Percentiles rank a stretch among this genome's conserved stretches.
Conservation (phyloP, 1,139 yeast genomes). For the Geotrichum carabidarum region DNA sequence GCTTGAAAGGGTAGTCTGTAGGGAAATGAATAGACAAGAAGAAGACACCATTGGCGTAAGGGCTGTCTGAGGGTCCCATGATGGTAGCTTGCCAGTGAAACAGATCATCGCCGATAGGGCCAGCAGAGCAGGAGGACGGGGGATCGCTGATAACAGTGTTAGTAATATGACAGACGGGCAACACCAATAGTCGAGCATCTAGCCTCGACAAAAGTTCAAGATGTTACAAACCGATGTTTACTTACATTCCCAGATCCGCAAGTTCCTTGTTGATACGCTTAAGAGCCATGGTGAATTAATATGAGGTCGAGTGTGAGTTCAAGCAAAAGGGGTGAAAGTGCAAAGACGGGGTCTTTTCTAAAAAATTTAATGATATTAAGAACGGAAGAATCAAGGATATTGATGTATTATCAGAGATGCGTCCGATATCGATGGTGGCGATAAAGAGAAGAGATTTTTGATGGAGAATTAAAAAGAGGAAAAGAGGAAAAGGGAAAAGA, state of each 20-base stretch:
- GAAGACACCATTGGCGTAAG: slow-evolving; percentile 90
- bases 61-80: slow-evolving; percentile 93
- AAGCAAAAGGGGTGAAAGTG: neutral
- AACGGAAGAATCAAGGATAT: neutral
- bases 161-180: neutral
- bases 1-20: slow-evolving; percentile 91
- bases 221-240: slow-evolving; percentile 26
- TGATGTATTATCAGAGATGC: neutral
- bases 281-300: slow-evolving; percentile 54
- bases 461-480: neutral
- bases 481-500: neutral
- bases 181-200: neutral
- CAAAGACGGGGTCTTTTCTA: neutral
- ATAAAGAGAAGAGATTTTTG: neutral
- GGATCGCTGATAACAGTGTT: slow-evolving; percentile 65
- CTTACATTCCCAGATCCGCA: slow-evolving; percentile 89
- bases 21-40: slow-evolving; percentile 90
- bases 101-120: slow-evolving; percentile 95
- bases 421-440: slow-evolving; percentile 10
- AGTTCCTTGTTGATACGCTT: slow-evolving; percentile 96
- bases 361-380: neutral
- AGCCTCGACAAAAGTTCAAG: neutral
- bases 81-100: slow-evolving; percentile 97
- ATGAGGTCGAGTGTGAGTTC: neutral
- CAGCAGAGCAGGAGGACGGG: slow-evolving; percentile 98